phyloP scores from a whole-genome alignment of 2,329 filamentous ascomycete genomes.

The Aspergillus quadrilineatus region DNA sequence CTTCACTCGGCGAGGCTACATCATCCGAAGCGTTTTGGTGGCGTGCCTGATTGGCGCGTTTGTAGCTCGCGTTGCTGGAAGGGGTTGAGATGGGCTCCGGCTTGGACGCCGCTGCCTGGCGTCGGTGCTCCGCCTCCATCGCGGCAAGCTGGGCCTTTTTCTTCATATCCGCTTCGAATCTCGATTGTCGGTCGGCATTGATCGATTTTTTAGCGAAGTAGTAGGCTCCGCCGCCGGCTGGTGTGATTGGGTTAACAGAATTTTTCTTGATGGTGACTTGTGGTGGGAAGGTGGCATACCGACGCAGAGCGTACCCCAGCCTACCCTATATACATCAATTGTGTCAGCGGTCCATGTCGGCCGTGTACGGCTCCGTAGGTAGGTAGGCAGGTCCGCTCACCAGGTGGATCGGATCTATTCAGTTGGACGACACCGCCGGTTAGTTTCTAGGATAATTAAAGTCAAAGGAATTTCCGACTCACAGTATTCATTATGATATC shows the following conservation, averaged over 20 bases:
- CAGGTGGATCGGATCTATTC: constrained; percentile 59
- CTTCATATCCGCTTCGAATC: constrained; percentile 69
- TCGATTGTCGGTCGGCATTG: constrained; percentile 78
- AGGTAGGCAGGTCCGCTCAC: constrained; percentile 40
- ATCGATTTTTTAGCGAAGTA: constrained; percentile 94
- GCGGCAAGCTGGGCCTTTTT: constrained; percentile 44
- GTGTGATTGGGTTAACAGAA: constrained; percentile 10
- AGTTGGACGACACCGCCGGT: constrained; percentile 2
- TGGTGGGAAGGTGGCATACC: constrained; percentile 51
- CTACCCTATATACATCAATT: constrained; percentile 63
- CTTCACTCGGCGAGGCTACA: constrained; percentile 67
- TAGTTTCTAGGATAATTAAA: constrained; percentile 2
- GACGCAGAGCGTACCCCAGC: constrained; percentile 85
- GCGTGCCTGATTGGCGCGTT: constrained; percentile 35
- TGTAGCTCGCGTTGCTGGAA: constrained; percentile 31
- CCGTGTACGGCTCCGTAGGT: background rate
- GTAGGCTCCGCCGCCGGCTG: constrained; percentile 88
- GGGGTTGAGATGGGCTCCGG: constrained; percentile 18
- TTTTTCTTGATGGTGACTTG: background rate
- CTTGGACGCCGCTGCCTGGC: constrained; percentile 23
- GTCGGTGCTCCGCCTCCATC: constrained; percentile 37
- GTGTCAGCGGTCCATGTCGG: constrained; percentile 11
- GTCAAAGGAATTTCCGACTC: constrained; percentile 23
- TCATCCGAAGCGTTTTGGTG: constrained; percentile 40
- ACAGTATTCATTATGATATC: constrained; percentile 53